Conservation (phyloP, 805 yeast genomes). For the Saturnispora sanitii region DNA sequence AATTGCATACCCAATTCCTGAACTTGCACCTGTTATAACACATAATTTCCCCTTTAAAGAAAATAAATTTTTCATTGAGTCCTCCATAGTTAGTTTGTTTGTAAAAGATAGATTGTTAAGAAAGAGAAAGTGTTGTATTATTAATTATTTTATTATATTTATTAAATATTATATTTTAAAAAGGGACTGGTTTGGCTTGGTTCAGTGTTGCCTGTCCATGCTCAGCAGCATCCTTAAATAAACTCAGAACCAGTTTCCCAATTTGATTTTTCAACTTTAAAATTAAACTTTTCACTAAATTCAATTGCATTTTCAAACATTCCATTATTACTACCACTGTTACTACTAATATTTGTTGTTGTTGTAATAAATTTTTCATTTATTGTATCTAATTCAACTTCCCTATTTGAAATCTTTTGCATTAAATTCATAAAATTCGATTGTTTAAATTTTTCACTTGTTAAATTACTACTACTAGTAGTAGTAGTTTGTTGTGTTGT, state of each 20-base stretch:
- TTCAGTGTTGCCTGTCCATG: not conserved
- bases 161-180: not conserved
- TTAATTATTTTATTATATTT: not conserved
- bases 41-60: conserved; percentile 34
- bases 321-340: not conserved
- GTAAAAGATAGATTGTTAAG: too few species aligned
- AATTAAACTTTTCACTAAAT: not conserved
- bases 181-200: not conserved
- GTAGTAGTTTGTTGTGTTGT: conserved; percentile 15
- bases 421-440: conserved; percentile 34
- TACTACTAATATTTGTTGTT: conserved; percentile 26
- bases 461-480: conserved; percentile 23
- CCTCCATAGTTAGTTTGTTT: too few species aligned
- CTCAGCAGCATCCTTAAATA: not conserved
- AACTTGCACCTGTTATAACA: conserved; percentile 45
- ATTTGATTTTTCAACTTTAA: not conserved
- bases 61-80: conserved; percentile 18
- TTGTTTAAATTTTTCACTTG: conserved; percentile 30
- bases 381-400: conserved; percentile 29
- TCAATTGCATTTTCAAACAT: conserved; percentile 6
- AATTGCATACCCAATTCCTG: conserved; percentile 48
- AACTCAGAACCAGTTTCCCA: conserved; percentile 4
- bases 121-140: too few species aligned
- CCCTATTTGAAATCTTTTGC: conserved; percentile 30
- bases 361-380: conserved; percentile 31